Conservation (phyloP, 2,329 filamentous ascomycete genomes). For the Alternaria brassicae region DNA sequence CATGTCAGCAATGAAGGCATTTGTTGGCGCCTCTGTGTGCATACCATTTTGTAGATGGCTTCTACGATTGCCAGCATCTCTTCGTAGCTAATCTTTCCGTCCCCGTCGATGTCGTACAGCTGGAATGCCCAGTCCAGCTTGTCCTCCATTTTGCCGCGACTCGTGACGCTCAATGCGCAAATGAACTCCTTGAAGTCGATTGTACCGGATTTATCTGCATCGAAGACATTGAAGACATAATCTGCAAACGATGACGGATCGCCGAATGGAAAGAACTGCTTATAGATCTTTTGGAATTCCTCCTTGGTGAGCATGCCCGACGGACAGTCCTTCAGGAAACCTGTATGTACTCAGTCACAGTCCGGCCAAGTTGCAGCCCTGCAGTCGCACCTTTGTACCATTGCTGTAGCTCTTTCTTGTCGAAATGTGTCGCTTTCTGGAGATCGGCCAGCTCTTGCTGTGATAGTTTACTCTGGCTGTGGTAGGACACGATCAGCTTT, state of each 20-base stretch:
- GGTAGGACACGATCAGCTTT: slow-evolving; percentile 44
- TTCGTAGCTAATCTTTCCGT: slow-evolving; percentile 98
- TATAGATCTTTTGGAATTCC: slow-evolving; percentile 99
- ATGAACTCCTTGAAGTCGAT: slow-evolving; percentile 99
- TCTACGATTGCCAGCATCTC: slow-evolving; percentile 99
- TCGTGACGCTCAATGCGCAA: slow-evolving; percentile 95
- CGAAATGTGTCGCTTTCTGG: slow-evolving; percentile 96
- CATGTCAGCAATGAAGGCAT: slow-evolving; percentile 22
- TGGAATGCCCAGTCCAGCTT: slow-evolving; percentile 99
- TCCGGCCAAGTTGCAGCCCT: background rate
- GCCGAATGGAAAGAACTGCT: slow-evolving; percentile 98
- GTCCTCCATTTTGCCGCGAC: slow-evolving; percentile 98
- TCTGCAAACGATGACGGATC: slow-evolving; percentile 97
- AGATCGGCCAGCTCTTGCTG: slow-evolving; percentile 94
- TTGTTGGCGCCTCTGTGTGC: background rate
- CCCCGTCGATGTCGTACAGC: slow-evolving; percentile 97
- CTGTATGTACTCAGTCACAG: slow-evolving; percentile 57
- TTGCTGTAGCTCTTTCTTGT: slow-evolving; percentile 99
- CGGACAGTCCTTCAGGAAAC: slow-evolving; percentile 97
- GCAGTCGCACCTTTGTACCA: slow-evolving; percentile 91
- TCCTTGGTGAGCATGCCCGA: slow-evolving; percentile 96
- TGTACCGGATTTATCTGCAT: slow-evolving; percentile 93
- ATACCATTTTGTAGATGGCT: slow-evolving; percentile 99
- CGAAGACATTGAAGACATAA: slow-evolving; percentile 99
- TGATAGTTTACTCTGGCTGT: slow-evolving; percentile 96